These are phyloP conservation scores for Scedosporium aurantiacum DNA, from an alignment of 2,329 filamentous ascomycete species.

Conservation along the genomic window DNA sequence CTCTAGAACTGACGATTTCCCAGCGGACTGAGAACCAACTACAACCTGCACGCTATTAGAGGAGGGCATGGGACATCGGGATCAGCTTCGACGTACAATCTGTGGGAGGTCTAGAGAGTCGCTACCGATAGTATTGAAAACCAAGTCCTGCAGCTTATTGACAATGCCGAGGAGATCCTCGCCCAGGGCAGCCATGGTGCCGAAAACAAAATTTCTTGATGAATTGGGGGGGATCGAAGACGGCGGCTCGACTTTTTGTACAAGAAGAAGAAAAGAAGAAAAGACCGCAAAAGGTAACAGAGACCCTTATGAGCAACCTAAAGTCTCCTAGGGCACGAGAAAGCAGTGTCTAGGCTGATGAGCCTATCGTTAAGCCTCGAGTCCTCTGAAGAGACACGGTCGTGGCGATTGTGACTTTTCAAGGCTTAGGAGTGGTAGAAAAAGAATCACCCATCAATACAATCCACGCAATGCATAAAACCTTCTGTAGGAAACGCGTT, in stretches of 20 bases:
- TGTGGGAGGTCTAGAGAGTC: constrained; percentile 95
- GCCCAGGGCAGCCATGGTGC: constrained; percentile 78
- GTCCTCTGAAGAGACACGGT: neutral
- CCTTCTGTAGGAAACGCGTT: neutral
- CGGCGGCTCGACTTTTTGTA: neutral
- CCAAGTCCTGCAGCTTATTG: constrained; percentile 96
- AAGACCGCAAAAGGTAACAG: neutral
- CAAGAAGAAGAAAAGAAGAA: neutral
- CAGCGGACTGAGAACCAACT: constrained; percentile 94
- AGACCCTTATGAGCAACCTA: too few species aligned
- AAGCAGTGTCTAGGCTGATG: too few species aligned
- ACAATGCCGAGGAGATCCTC: constrained; percentile 92
- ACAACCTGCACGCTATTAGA: constrained; percentile 57
- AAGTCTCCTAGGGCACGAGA: too few species aligned
- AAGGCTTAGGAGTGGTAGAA: neutral
- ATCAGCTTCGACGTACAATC: constrained; percentile 57
- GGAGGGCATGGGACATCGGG: neutral
- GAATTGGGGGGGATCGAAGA: neutral
- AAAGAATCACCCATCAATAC: neutral
- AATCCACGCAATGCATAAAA: neutral
- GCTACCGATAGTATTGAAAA: constrained; percentile 99
- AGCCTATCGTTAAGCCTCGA: too few species aligned
- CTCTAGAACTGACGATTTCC: constrained; percentile 96
- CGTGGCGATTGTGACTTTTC: neutral
- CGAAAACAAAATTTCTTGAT: constrained; percentile 6